A percentile compares a stretch with the other conserved stretches of the same genome.
phyloP scores from a whole-genome alignment of 1,139 yeast genomes.

The Lodderomyces margitis region DNA sequence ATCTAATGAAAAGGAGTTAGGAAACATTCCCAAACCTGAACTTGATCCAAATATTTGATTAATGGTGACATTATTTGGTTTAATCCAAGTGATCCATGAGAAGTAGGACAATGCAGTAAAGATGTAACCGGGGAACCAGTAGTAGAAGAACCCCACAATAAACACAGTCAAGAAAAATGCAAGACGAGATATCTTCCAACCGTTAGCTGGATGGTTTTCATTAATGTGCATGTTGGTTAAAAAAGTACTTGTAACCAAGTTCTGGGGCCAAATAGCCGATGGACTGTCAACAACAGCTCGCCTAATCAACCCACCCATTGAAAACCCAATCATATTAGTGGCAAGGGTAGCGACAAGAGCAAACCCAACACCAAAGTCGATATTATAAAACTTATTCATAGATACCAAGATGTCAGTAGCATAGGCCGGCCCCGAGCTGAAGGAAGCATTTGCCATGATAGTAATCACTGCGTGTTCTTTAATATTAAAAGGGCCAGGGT shows the following conservation, averaged over 20 bases:
- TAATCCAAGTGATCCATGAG: slow-evolving; percentile 41
- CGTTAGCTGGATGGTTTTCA: slow-evolving; percentile 37
- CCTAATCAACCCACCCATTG: slow-evolving; percentile 60
- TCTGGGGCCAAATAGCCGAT: slow-evolving; percentile 57
- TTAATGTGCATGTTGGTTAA: slow-evolving; percentile 42
- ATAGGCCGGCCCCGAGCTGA: slow-evolving; percentile 23
- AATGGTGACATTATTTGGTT: slow-evolving; percentile 29
- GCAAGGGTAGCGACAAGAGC: slow-evolving; percentile 48
- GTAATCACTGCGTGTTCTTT: slow-evolving; percentile 30
- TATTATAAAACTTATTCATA: slow-evolving; percentile 27
- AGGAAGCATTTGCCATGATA: slow-evolving; percentile 20
- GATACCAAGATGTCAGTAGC: slow-evolving; percentile 21
- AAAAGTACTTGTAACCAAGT: slow-evolving; percentile 55
- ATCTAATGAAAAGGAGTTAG: slow-evolving; percentile 42
- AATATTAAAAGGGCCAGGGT: slow-evolving; percentile 28
- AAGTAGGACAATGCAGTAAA: slow-evolving; percentile 34
- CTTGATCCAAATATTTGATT: too few relatives aligned
- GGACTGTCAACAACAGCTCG: slow-evolving; percentile 56
- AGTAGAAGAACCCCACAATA: slow-evolving; percentile 27
- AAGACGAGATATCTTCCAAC: slow-evolving; percentile 36
- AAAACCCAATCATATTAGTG: slow-evolving; percentile 61
- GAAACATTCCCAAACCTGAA: slow-evolving; percentile 38
- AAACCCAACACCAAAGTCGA: slow-evolving; percentile 44
- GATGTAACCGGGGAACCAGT: slow-evolving; percentile 35
- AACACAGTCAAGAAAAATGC: slow-evolving; percentile 27